phyloP scores from a whole-genome alignment of 2,329 filamentous ascomycete genomes.

The Apiospora malaysiana region DNA sequence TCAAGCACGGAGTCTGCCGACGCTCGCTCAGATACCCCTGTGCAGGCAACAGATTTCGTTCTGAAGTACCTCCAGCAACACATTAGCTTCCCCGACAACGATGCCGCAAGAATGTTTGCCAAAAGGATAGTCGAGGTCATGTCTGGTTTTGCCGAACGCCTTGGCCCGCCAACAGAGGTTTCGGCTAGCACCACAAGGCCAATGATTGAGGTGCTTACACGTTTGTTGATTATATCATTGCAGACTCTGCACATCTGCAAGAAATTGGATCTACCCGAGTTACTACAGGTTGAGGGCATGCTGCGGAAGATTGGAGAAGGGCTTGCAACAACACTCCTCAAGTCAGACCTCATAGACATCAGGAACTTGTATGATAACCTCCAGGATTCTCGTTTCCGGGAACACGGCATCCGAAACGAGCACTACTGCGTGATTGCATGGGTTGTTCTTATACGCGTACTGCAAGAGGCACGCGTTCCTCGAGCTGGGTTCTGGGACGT shows the following conservation, averaged over 20 bases:
- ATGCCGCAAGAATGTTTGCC: slow-evolving; percentile 48
- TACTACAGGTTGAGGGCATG: slow-evolving; percentile 55
- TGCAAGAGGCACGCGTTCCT: slow-evolving; percentile 57
- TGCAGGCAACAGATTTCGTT: slow-evolving; percentile 50
- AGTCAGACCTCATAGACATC: slow-evolving; percentile 50
- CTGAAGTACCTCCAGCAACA: slow-evolving; percentile 53
- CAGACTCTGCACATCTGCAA: slow-evolving; percentile 52
- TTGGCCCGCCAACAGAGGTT: slow-evolving; percentile 34
- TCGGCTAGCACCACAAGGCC: slow-evolving; percentile 34
- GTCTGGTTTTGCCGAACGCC: slow-evolving; percentile 45
- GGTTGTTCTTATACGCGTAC: slow-evolving; percentile 61
- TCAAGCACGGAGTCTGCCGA: slow-evolving; percentile 36
- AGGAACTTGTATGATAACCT: slow-evolving; percentile 54
- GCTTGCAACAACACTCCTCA: slow-evolving; percentile 48
- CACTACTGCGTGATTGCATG: slow-evolving; percentile 57
- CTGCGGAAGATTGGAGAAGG: slow-evolving; percentile 49
- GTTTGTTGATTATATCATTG: slow-evolving; percentile 44
- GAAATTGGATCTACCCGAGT: slow-evolving; percentile 40
- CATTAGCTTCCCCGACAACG: slow-evolving; percentile 45
- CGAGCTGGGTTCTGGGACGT: slow-evolving; percentile 67
- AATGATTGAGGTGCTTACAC: slow-evolving; percentile 44
- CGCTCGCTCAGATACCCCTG: slow-evolving; percentile 29
- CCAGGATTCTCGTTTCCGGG: slow-evolving; percentile 50
- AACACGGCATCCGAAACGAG: slow-evolving; percentile 58
- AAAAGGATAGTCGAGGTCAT: slow-evolving; percentile 51